Evolutionary conservation across 257 asterid genomes (phyloP).

Genomic region (Capsicum rhomboideum): DNA sequence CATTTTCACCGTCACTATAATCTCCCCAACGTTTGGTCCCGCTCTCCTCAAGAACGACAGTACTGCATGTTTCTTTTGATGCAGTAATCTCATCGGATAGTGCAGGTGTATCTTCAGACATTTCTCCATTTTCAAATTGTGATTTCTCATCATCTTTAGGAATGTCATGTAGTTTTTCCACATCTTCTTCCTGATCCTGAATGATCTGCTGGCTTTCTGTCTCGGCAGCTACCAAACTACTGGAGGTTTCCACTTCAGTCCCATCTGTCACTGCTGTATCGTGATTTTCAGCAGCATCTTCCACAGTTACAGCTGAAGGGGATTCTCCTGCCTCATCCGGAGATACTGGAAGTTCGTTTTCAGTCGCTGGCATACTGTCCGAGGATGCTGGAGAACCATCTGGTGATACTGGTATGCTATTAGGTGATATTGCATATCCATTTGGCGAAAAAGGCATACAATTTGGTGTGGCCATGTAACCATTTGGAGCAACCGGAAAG

Average conservation of each 20-base stretch:
- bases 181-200: slow-evolving; percentile 16
- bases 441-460: slow-evolving; percentile 23
- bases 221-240: slow-evolving; percentile 2
- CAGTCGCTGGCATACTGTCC: slow-evolving; percentile 25
- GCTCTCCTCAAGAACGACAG: slow-evolving; percentile 27
- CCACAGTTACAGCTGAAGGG: slow-evolving; percentile 24
- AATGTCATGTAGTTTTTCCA: slow-evolving; percentile 21
- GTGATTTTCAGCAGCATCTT: slow-evolving; percentile 21
- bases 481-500: slow-evolving; percentile 51
- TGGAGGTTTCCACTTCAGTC: slow-evolving; percentile 16
- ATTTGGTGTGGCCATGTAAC: slow-evolving; percentile 42
- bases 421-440: slow-evolving; percentile 19
- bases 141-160: slow-evolving; percentile 22
- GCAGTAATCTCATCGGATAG: slow-evolving; percentile 15
- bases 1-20: slow-evolving; percentile 66
- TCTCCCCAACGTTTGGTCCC: slow-evolving; percentile 69
- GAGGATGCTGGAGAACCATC: slow-evolving; percentile 21
- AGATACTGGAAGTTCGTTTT: slow-evolving; percentile 26
- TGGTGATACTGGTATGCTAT: slow-evolving; percentile 29
- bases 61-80: slow-evolving; percentile 18
- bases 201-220: slow-evolving; percentile 6
- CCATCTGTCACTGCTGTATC: slow-evolving; percentile 17
- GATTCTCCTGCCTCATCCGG: slow-evolving; percentile 35
- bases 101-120: slow-evolving; percentile 11
- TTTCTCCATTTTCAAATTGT: slow-evolving; percentile 21